Evolutionary conservation across 192 early-diverging fungal species (phyloP).

Genomic region (Umbelopsis vinacea): DNA sequence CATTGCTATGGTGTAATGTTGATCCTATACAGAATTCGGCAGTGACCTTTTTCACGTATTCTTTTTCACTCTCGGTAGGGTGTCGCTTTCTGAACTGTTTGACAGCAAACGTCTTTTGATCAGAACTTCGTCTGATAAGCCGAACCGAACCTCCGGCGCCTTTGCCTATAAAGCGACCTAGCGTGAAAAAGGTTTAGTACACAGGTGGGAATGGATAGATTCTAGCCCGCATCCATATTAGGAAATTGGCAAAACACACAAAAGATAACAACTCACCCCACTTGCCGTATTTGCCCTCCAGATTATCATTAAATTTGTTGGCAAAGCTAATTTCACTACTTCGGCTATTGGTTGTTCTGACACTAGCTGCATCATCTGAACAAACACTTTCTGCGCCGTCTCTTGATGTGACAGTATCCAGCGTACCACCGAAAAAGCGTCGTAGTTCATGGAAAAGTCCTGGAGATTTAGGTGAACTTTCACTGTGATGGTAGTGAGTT

Average conservation of each 20-base stretch:
- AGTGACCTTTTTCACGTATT: slow-evolving; percentile 84
- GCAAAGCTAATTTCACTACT: slow-evolving; percentile 35
- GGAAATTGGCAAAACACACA: not conserved
- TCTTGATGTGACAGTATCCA: slow-evolving; percentile 5
- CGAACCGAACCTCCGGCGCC: slow-evolving; percentile 78
- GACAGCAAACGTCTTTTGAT: slow-evolving; percentile 72
- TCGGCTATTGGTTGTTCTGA: not conserved
- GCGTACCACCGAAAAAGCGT: slow-evolving; percentile 40
- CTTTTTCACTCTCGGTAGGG: slow-evolving; percentile 67
- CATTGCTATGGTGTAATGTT: slow-evolving; percentile 75
- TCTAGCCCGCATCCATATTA: slow-evolving; percentile 2
- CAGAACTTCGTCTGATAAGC: slow-evolving; percentile 59
- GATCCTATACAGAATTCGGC: slow-evolving; percentile 87
- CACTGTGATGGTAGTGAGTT: slow-evolving; percentile 30
- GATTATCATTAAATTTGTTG: slow-evolving; percentile 44
- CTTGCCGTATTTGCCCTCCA: slow-evolving; percentile 39
- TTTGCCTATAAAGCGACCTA: slow-evolving; percentile 58
- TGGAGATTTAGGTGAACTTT: slow-evolving; percentile 7
- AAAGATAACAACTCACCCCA: slow-evolving; percentile 36
- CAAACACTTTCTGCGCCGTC: slow-evolving; percentile 19
- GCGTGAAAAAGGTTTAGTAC: too few relatives aligned
- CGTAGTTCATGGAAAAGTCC: slow-evolving; percentile 46
- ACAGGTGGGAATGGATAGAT: not conserved
- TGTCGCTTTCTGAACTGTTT: slow-evolving; percentile 80
- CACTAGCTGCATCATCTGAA: slow-evolving; percentile 20